Conservation (phyloP, 805 yeast genomes). For the Barnettozyma salicaria region DNA sequence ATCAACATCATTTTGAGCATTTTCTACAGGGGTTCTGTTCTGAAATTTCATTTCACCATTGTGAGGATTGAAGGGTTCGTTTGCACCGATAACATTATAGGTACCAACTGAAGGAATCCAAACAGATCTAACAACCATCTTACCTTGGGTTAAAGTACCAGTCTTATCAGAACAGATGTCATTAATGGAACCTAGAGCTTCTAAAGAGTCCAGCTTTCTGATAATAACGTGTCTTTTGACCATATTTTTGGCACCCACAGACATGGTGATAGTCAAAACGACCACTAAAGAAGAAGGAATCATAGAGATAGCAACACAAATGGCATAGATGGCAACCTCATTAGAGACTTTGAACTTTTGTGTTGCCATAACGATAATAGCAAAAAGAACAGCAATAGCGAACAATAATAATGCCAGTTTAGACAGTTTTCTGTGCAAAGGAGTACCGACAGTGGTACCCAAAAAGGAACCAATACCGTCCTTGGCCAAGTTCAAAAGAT, state of each 20-base stretch:
- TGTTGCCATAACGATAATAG: conserved; percentile 81
- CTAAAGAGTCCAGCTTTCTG: conserved; percentile 70
- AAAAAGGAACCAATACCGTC: conserved; percentile 61
- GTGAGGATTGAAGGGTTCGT: conserved; percentile 60
- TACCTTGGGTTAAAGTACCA: conserved; percentile 76
- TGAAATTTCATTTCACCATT: conserved; percentile 37
- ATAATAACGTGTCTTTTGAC: conserved; percentile 66
- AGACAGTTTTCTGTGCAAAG: conserved; percentile 69
- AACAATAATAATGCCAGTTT: conserved; percentile 71
- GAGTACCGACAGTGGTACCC: conserved; percentile 77
- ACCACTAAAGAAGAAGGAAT: conserved; percentile 77
- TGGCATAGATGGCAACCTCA: conserved; percentile 83
- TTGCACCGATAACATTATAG: conserved; percentile 45
- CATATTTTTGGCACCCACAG: conserved; percentile 70
- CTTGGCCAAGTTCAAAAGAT: conserved; percentile 34
- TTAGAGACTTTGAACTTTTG: conserved; percentile 68
- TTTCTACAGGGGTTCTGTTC: conserved; percentile 15
- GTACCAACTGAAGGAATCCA: conserved; percentile 66
- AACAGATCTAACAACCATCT: conserved; percentile 64
- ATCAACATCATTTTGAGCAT: conserved; percentile 19
- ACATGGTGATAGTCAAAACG: conserved; percentile 81
- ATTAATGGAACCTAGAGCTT: conserved; percentile 72
- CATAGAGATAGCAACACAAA: conserved; percentile 75
- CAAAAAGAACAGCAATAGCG: conserved; percentile 74
- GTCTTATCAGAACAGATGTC: conserved; percentile 81